These are phyloP conservation scores for Psophocarpus tetragonolobus DNA, from an alignment of 306 rosid genomes.

Conservation along the genomic window DNA sequence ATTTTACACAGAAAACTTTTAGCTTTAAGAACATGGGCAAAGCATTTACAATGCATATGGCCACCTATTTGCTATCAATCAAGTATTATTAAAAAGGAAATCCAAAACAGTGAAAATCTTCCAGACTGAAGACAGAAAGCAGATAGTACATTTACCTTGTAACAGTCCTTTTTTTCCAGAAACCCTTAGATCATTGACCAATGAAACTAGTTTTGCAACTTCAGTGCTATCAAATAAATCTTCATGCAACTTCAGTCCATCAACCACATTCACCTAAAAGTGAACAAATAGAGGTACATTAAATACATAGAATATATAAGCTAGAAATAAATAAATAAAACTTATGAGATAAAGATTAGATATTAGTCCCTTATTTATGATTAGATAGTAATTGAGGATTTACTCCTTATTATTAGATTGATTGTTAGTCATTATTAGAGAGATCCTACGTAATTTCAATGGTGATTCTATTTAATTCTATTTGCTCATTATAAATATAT, in stretches of 20 bases:
- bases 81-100: constrained; percentile 8
- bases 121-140: background rate
- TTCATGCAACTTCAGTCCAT: constrained; percentile 80
- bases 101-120: background rate
- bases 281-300: constrained; percentile 22
- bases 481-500: too few species aligned
- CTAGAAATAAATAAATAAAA: background rate
- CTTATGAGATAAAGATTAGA: too few species aligned
- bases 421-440: too few species aligned
- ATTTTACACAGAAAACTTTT: background rate
- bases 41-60: background rate
- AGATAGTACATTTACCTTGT: constrained; percentile 58
- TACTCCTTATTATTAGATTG: too few species aligned
- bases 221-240: constrained; percentile 54
- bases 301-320: constrained; percentile 19
- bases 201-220: constrained; percentile 62
- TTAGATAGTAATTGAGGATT: too few species aligned
- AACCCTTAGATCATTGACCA: constrained; percentile 72
- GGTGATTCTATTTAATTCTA: too few species aligned
- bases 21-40: background rate
- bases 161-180: constrained; percentile 74
- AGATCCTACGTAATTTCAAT: too few species aligned
- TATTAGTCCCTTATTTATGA: too few species aligned
- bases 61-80: background rate
- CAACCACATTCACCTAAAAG: constrained; percentile 73